Conservation (phyloP, 2,329 filamentous ascomycete genomes). For the Dactylellina parvicollis region DNA sequence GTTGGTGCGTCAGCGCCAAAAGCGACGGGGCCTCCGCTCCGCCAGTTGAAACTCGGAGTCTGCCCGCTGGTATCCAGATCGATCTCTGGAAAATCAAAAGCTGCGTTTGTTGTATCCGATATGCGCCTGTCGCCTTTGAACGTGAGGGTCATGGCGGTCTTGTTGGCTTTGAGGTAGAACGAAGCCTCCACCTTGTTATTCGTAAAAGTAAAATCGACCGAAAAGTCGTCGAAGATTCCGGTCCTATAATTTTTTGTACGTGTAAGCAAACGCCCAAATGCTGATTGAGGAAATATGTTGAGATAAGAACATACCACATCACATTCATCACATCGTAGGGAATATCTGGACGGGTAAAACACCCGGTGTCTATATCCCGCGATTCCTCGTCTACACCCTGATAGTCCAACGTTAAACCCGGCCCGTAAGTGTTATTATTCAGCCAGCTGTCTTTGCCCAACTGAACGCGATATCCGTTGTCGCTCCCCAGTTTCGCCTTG, state of each 20-base stretch:
- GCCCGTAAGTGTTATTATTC: constrained; percentile 18
- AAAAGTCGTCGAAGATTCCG: constrained; percentile 18
- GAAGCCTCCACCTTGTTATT: constrained; percentile 9
- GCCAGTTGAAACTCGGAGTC: constrained; percentile 2
- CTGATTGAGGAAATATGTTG: no score
- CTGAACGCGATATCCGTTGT: constrained; percentile 13
- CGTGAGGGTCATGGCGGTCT: constrained; percentile 14
- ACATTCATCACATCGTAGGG: not conserved
- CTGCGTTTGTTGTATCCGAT: constrained; percentile 3
- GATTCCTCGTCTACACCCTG: not conserved
- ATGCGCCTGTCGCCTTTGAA: constrained; percentile 10
- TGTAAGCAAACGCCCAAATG: no score
- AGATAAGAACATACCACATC: not conserved
- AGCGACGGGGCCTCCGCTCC: constrained; percentile 3
- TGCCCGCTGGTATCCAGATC: constrained; percentile 11
- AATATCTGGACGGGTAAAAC: not conserved
- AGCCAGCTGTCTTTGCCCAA: constrained; percentile 9
- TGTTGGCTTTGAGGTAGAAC: constrained; percentile 19
- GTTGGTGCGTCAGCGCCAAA: not conserved
- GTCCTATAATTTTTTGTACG: no score
- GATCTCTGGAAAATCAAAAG: constrained; percentile 11
- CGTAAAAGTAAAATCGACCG: constrained; percentile 10
- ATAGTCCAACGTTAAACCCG: constrained; percentile 4
- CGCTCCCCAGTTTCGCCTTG: not conserved
- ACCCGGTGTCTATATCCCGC: not conserved